A percentile compares a stretch with the other conserved stretches of the same genome.
Conservation (phyloP, 2,329 filamentous ascomycete species). For the Epichloe typhina region DNA sequence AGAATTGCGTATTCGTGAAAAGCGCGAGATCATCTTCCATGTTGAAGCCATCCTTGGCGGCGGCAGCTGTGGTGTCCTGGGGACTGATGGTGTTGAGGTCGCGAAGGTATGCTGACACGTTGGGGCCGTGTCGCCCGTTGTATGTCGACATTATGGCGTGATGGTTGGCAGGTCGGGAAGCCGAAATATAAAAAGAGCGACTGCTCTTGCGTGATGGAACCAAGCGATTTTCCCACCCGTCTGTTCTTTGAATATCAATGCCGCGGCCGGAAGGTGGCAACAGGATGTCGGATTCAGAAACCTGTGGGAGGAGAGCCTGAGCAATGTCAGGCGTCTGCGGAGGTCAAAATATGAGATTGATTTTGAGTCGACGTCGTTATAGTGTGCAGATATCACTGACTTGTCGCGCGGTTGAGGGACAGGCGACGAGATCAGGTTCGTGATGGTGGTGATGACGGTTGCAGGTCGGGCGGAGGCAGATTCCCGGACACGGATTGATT, state of each 20-base stretch:
- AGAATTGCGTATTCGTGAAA: constrained; percentile 74
- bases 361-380: background rate
- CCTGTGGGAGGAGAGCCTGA: too few species aligned
- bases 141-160: constrained; percentile 51
- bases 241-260: background rate
- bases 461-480: background rate
- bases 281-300: too few species aligned
- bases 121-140: constrained; percentile 65
- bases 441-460: constrained; percentile 2
- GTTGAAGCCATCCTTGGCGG: constrained; percentile 43
- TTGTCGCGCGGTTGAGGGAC: background rate
- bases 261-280: too few species aligned
- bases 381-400: background rate
- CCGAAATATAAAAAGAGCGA: background rate
- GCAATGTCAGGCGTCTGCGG: background rate
- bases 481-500: background rate
- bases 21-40: constrained; percentile 62
- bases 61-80: constrained; percentile 31
- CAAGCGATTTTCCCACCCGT: background rate
- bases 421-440: background rate
- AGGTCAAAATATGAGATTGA: background rate
- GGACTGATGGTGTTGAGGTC: constrained; percentile 67
- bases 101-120: constrained; percentile 81
- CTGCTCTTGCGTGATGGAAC: background rate
- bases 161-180: background rate